A percentile compares a stretch with the other conserved stretches of the same genome.
Conservation (phyloP, 1,284 basidiomycete genomes). For the Anthracocystis panici-leucophaei region DNA sequence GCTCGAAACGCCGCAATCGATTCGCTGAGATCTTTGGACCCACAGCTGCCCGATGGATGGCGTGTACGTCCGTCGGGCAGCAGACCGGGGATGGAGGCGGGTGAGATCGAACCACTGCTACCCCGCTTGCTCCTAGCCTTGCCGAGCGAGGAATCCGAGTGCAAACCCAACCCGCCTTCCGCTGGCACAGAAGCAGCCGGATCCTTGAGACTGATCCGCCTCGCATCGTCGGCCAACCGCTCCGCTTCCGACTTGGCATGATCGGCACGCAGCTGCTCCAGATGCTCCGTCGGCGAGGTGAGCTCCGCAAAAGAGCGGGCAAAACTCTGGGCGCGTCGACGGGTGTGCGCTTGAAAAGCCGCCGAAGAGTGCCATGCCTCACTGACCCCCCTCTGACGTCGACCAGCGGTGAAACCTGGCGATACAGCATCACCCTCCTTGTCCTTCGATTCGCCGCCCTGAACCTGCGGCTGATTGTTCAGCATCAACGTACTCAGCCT, state of each 20-base stretch:
- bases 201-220: constrained; percentile 27
- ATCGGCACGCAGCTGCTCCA: constrained; percentile 41
- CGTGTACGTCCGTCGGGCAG: constrained; percentile 54
- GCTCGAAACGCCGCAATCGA: constrained; percentile 47
- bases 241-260: constrained; percentile 32
- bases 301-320: constrained; percentile 51
- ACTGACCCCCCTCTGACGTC: constrained; percentile 33
- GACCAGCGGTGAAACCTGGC: constrained; percentile 7
- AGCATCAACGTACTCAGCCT: constrained; percentile 38
- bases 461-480: constrained; percentile 18
- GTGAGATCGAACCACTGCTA: constrained; percentile 33
- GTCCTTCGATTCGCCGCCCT: neutral
- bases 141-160: neutral
- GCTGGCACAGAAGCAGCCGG: constrained; percentile 11
- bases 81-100: constrained; percentile 29
- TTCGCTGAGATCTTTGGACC: constrained; percentile 41
- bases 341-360: constrained; percentile 11
- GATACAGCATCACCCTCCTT: constrained; percentile 10
- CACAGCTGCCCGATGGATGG: constrained; percentile 43
- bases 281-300: constrained; percentile 34
- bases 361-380: constrained; percentile 12
- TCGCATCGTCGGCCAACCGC: constrained; percentile 19
- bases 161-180: constrained; percentile 21
- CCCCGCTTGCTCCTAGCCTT: neutral
- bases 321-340: constrained; percentile 47